Percentiles rank a stretch among this genome's conserved stretches.
phyloP scores from a whole-genome alignment of 2,329 filamentous ascomycete species.

The Leptodontidium sp. region DNA sequence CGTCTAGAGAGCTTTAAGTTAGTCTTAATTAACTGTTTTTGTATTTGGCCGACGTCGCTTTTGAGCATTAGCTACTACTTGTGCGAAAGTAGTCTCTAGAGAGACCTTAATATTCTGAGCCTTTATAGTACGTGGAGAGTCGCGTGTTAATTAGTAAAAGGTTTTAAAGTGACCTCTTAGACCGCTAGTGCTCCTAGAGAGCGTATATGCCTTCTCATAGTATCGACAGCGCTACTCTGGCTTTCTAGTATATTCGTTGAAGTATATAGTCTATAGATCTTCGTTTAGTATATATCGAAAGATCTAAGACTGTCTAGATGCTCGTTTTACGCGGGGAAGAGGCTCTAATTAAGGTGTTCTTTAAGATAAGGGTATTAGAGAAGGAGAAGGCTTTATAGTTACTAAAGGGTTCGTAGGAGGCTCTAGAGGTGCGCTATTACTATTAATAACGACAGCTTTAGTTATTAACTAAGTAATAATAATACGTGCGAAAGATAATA shows the following conservation, averaged over 20 bases:
- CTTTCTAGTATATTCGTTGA: background rate
- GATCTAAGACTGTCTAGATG: background rate
- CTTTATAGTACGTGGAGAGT: no score
- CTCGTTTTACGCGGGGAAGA: background rate
- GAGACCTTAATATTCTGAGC: no score
- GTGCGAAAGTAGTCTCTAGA: no score
- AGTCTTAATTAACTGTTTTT: no score
- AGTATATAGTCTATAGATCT: background rate
- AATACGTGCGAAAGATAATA: background rate
- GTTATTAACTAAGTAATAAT: background rate
- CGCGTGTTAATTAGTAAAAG: no score
- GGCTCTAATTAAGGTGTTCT: background rate
- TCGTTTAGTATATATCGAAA: background rate
- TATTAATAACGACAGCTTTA: background rate
- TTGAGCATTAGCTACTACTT: no score
- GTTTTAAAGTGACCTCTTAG: no score
- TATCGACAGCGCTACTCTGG: background rate
- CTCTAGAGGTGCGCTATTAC: background rate
- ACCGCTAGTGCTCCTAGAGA: no score
- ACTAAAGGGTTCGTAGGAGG: background rate
- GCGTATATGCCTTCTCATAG: no score
- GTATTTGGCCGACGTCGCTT: no score
- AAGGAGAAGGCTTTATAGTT: background rate
- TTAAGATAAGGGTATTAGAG: background rate
- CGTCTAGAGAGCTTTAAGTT: no score